phyloP scores from a whole-genome alignment of 768 basidiomycete genomes.

The Candolleomyces eurysporus region DNA sequence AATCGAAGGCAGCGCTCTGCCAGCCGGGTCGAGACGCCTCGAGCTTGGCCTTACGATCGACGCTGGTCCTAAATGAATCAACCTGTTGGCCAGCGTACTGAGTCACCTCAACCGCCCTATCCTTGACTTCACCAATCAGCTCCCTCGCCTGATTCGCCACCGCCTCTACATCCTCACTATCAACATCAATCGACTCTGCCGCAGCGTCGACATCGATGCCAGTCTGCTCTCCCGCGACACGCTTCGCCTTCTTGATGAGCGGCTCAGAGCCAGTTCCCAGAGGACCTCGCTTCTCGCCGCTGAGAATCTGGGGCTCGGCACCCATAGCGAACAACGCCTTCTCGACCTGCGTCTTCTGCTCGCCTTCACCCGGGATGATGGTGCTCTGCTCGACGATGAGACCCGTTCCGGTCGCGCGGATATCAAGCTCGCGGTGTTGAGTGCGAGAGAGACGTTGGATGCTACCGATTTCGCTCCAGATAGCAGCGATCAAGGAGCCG shows the following conservation, averaged over 20 bases:
- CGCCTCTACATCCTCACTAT: slow-evolving; percentile 16
- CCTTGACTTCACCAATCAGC: slow-evolving; percentile 18
- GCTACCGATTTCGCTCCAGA: slow-evolving; percentile 70
- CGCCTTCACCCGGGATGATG: slow-evolving; percentile 19
- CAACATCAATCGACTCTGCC: slow-evolving; percentile 18
- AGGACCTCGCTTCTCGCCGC: slow-evolving; percentile 67
- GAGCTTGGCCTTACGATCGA: slow-evolving; percentile 35
- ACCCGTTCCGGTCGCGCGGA: slow-evolving; percentile 62
- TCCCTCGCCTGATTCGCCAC: slow-evolving; percentile 21
- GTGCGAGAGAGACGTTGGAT: slow-evolving; percentile 36
- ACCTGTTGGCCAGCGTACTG: slow-evolving; percentile 31
- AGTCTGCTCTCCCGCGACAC: slow-evolving; percentile 26
- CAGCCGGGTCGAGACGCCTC: slow-evolving; percentile 43
- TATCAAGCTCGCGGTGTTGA: slow-evolving; percentile 37
- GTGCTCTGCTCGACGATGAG: slow-evolving; percentile 52
- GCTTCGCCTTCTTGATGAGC: slow-evolving; percentile 32
- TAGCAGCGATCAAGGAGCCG: slow-evolving; percentile 50
- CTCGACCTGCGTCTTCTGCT: slow-evolving; percentile 15
- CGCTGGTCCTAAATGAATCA: slow-evolving; percentile 41
- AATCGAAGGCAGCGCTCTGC: slow-evolving; percentile 49
- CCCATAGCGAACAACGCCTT: slow-evolving; percentile 58
- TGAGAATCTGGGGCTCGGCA: slow-evolving; percentile 69
- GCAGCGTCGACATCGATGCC: slow-evolving; percentile 23
- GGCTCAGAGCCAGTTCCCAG: slow-evolving; percentile 50
- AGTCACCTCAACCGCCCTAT: slow-evolving; percentile 13